A percentile compares a stretch with the other conserved stretches of the same genome.
Conservation (phyloP, 2,329 filamentous ascomycete genomes). For the Penicillium oxalicum region DNA sequence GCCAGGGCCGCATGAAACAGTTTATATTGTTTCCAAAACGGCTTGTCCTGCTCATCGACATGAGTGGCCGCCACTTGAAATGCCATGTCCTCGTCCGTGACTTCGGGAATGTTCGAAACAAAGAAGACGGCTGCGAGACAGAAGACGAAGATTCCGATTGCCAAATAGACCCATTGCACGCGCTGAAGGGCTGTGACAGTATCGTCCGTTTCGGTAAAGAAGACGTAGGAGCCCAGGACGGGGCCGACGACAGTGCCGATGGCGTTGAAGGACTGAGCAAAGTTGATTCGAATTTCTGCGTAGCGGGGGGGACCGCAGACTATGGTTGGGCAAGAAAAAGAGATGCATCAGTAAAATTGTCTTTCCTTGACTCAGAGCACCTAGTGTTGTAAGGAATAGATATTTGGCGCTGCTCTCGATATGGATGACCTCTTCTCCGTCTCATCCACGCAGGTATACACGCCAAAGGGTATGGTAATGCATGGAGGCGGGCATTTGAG, state of each 20-base stretch:
- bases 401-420: no score
- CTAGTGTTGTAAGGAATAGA: no score
- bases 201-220: constrained; percentile 60
- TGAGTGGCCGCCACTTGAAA: constrained; percentile 54
- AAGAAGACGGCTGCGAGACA: constrained; percentile 62
- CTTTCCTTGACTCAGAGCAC: no score
- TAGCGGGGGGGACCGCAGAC: constrained; percentile 70
- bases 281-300: constrained; percentile 69
- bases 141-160: constrained; percentile 67
- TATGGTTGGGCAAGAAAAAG: not conserved
- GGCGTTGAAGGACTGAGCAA: constrained; percentile 72
- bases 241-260: constrained; percentile 69
- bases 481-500: no score
- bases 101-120: constrained; percentile 62
- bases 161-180: constrained; percentile 77
- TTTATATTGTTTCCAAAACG: constrained; percentile 64
- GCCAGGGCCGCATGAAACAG: constrained; percentile 70
- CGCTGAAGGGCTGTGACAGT: constrained; percentile 55
- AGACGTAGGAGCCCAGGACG: constrained; percentile 65
- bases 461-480: no score
- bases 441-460: no score
- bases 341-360: no score
- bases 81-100: constrained; percentile 65
- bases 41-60: constrained; percentile 51
- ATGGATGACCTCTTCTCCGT: no score